Conservation (phyloP, 2,329 filamentous ascomycete species). For the Fusarium nygamai region DNA sequence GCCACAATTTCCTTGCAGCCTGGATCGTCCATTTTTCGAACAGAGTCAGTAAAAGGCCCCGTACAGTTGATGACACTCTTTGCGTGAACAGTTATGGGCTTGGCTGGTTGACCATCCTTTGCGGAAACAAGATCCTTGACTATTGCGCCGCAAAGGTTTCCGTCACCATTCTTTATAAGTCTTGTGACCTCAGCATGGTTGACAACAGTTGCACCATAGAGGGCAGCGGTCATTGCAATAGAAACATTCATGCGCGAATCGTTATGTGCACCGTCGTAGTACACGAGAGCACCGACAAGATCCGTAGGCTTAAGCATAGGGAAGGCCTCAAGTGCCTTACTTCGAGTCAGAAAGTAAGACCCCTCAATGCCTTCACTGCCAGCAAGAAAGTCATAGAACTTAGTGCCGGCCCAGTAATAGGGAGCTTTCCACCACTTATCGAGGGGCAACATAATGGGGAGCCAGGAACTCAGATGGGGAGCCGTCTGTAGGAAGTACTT, state of each 20-base stretch:
- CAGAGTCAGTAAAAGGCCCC: constrained; percentile 86
- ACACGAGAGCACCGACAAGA: constrained; percentile 83
- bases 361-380: constrained; percentile 88
- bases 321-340: constrained; percentile 86
- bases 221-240: constrained; percentile 85
- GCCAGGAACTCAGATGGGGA: constrained; percentile 77
- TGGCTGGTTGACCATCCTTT: constrained; percentile 65
- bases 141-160: constrained; percentile 77
- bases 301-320: constrained; percentile 87
- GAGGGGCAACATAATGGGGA: constrained; percentile 80
- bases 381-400: constrained; percentile 86
- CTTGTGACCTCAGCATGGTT: constrained; percentile 85
- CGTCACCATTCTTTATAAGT: constrained; percentile 77
- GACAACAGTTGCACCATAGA: constrained; percentile 84
- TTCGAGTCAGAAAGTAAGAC: constrained; percentile 87
- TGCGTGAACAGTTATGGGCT: constrained; percentile 77
- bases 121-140: constrained; percentile 77
- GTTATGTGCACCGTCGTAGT: constrained; percentile 93
- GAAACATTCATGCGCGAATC: constrained; percentile 94
- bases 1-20: constrained; percentile 80
- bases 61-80: constrained; percentile 90
- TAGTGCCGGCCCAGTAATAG: constrained; percentile 81
- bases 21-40: constrained; percentile 85
- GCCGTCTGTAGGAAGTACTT: constrained; percentile 80
- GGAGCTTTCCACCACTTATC: constrained; percentile 82